Evolutionary conservation across 768 basidiomycete species (phyloP), one percentile per base, ranked within the genome.

Genomic region (Leccinum rimulosum): DNA sequence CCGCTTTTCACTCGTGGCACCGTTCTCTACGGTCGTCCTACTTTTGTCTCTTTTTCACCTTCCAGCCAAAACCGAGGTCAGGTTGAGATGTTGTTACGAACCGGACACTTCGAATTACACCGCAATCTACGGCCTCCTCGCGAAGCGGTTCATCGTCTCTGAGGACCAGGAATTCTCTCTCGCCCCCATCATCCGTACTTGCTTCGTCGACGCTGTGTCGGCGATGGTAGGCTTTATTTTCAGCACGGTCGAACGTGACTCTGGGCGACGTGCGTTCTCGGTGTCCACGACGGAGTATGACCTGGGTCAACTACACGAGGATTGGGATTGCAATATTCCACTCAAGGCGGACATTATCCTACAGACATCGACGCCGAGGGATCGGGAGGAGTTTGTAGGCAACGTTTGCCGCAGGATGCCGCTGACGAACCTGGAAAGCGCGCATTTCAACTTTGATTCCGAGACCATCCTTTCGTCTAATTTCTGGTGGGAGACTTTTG

Each of bases 271-370:
- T 50, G 57, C 59, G 3, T 68, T 54, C 36, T 62, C 54, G 11
- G 54, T 47, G 4, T n/a, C 60, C 28, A 36, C 60, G 15, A 53
- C 56, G 7, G 52, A 47, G 12, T 61, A 54, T 33, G 63, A 65
- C 14, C 28, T 61, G 2, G 30, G 50, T 40, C 27, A 35, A 31
- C 50, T 62, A 11, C 30, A 48, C 17, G 62, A 69, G 28, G 60
- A 69, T 19, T 68, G 65, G 65, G 58, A 57, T 47, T 59, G 60
- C 56, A 38, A 63, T 14, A 60, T 70, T 17, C 63, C 65, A 31
- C 64, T 66, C 58, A 64, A 60, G 22, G 40, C 55, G 15, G 64
- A 64, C 40, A 6, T 68, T 48, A 61, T 51, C 30, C 36, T 57
- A 8, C 53, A 38, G 45, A 54, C 58, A 28, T 68, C 57, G 8